Evolutionary conservation across 2,329 filamentous ascomycete genomes (phyloP), one percentile per base, ranked within the genome.

Genomic region (Colletotrichum sp.): DNA sequence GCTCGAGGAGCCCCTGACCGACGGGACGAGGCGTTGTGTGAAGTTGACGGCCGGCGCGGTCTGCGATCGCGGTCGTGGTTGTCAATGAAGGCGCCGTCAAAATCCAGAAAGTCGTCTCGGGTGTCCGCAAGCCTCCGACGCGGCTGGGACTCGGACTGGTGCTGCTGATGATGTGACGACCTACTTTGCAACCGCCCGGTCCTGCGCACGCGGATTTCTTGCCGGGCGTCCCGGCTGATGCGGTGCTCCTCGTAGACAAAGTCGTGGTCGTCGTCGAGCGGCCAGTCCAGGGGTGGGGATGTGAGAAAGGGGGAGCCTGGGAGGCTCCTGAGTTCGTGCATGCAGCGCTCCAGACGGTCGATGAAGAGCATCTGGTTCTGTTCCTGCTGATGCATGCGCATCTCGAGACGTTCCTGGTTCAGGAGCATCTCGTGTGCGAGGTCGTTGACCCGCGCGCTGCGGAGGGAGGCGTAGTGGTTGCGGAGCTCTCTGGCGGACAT

Each of bases 351-450:
- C 10, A 78, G 72, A n/a, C 62, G 60, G 12, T 72, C 57, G 15
- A 77, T 60, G 69, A 78, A 78, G 18, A 77, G 49, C 36, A 76
- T 69, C 39, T 77, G 75, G 36, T 77, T 78, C 6, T 63, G 62
- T 13, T 78, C 77, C 63, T 76, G 72, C 49, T 74, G 72, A 16
- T 72, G 66, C 39, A 78, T 73, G 66, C 76, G 72, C 34, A 78
- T 32, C 52, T 78, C 77, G 44, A 78, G 65, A 6, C 75, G 69
- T 28, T 78, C 72, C 52, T 78, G 77, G 21, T 77, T 78, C 16
- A 70, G 59, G 5, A 78, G 77, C 69, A 78, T 77, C 65, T 78
- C 72, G 36, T 77, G 77, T 2, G 77, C 77, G 32, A 78, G 65
- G 26, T 72, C 63, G n/a, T 75, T 72, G 2, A 77, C 69, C 8